These are phyloP conservation scores for Streptanthus diversifolius DNA, from an alignment of 345 rosid species.

Conservation along the genomic window DNA sequence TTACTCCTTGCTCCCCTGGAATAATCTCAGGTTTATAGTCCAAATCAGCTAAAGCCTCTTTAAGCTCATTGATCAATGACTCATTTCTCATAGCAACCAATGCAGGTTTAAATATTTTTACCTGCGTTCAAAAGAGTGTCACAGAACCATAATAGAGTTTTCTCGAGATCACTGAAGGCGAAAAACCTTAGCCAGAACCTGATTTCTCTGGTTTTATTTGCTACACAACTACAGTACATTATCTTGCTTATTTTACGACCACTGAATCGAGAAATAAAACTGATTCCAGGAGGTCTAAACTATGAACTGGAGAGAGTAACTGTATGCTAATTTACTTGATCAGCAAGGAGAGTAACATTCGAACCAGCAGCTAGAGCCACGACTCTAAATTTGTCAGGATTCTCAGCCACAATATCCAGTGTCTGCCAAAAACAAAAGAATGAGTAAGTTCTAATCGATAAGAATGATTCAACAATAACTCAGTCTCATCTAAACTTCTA, in stretches of 20 bases:
- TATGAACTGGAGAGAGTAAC: neutral
- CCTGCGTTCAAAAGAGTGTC: slow-evolving; percentile 41
- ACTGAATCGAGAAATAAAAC: neutral
- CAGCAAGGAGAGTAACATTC: slow-evolving; percentile 86
- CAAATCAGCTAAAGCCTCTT: slow-evolving; percentile 76
- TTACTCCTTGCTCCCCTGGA: slow-evolving; percentile 87
- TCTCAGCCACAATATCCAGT: slow-evolving; percentile 82
- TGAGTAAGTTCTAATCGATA: neutral
- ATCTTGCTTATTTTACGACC: neutral
- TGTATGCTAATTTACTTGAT: slow-evolving; percentile 54
- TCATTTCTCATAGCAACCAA: slow-evolving; percentile 78
- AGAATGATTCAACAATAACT: neutral
- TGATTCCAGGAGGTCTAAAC: neutral
- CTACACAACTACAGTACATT: neutral
- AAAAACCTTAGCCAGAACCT: neutral
- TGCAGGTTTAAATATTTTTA: slow-evolving; percentile 80
- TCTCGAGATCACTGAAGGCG: neutral
- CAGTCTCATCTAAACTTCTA: neutral
- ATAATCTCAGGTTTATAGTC: slow-evolving; percentile 86
- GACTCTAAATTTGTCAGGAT: slow-evolving; percentile 81
- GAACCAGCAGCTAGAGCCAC: slow-evolving; percentile 98
- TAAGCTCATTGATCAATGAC: slow-evolving; percentile 64
- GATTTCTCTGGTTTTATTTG: neutral
- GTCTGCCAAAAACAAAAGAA: slow-evolving; percentile 51
- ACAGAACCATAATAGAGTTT: neutral